Conservation (phyloP, 2,329 filamentous ascomycete species). For the Aspergillus piperis region DNA sequence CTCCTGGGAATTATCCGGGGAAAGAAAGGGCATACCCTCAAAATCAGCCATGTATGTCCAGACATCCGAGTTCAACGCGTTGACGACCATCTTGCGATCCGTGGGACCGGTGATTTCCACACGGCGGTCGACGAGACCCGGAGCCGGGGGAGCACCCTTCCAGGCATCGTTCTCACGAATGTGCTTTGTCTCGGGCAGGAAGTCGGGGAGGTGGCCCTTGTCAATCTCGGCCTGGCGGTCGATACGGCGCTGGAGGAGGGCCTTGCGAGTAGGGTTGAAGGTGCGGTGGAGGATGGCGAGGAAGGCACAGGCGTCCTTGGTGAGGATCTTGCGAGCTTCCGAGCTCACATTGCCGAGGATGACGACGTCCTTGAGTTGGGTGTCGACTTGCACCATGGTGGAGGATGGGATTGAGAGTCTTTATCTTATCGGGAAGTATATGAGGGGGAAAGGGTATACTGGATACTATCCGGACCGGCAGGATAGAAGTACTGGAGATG, state of each 20-base stretch:
- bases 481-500: too few relatives aligned
- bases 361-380: constrained; percentile 82
- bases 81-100: constrained; percentile 98
- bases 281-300: constrained; percentile 91
- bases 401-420: too few relatives aligned
- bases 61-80: constrained; percentile 91
- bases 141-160: constrained; percentile 88
- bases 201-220: constrained; percentile 84
- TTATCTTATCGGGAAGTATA: neutral
- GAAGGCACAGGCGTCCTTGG: constrained; percentile 85
- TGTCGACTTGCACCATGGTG: constrained; percentile 69
- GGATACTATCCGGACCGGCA: too few relatives aligned
- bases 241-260: constrained; percentile 81
- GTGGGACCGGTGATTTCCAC: constrained; percentile 98
- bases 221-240: constrained; percentile 91
- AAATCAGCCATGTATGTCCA: constrained; percentile 99
- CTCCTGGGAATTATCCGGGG: too few relatives aligned
- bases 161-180: constrained; percentile 93
- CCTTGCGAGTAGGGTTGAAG: constrained; percentile 87
- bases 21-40: constrained; percentile 65
- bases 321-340: constrained; percentile 85
- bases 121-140: constrained; percentile 86
- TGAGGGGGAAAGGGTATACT: too few relatives aligned
- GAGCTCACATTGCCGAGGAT: constrained; percentile 79
- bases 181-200: constrained; percentile 92